phyloP scores from a whole-genome alignment of 2,329 filamentous ascomycete genomes.

The Ascochyta viciae-villosae region DNA sequence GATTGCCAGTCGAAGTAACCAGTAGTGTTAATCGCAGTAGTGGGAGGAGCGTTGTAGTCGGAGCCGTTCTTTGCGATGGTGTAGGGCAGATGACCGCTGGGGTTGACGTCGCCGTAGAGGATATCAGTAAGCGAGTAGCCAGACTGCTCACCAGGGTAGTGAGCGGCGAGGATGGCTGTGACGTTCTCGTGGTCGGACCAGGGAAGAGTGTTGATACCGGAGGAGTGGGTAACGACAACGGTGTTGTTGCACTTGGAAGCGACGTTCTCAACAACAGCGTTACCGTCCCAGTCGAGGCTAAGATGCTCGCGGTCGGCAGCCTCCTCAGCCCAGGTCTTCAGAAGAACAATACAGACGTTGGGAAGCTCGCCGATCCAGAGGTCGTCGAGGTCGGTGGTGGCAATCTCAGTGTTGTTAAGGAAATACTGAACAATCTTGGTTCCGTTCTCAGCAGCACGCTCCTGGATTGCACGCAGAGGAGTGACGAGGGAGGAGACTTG shows the following conservation, averaged over 20 bases:
- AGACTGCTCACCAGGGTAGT: conserved; percentile 52
- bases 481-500: conserved; percentile 51
- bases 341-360: conserved; percentile 63
- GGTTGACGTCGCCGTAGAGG: conserved; percentile 78
- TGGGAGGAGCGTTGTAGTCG: conserved; percentile 66
- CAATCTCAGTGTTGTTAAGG: conserved; percentile 53
- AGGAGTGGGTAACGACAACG: conserved; percentile 57
- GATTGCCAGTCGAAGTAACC: conserved; percentile 55
- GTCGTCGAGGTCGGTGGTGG: conserved; percentile 35
- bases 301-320: conserved; percentile 53
- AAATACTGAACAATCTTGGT: conserved; percentile 54
- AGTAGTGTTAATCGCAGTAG: conserved; percentile 49
- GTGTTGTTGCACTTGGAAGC: conserved; percentile 59
- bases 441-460: conserved; percentile 33
- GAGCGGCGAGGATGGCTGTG: conserved; percentile 53
- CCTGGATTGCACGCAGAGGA: conserved; percentile 52
- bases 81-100: conserved; percentile 83
- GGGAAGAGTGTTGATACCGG: conserved; percentile 52
- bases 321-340: conserved; percentile 62
- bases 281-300: conserved; percentile 52
- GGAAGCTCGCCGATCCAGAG: conserved; percentile 43
- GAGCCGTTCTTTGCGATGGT: conserved; percentile 76
- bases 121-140: conserved; percentile 52
- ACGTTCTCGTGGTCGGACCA: conserved; percentile 53
- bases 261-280: conserved; percentile 53